Conservation (phyloP, 2,329 filamentous ascomycete species). For the Corinectria fuckeliana region DNA sequence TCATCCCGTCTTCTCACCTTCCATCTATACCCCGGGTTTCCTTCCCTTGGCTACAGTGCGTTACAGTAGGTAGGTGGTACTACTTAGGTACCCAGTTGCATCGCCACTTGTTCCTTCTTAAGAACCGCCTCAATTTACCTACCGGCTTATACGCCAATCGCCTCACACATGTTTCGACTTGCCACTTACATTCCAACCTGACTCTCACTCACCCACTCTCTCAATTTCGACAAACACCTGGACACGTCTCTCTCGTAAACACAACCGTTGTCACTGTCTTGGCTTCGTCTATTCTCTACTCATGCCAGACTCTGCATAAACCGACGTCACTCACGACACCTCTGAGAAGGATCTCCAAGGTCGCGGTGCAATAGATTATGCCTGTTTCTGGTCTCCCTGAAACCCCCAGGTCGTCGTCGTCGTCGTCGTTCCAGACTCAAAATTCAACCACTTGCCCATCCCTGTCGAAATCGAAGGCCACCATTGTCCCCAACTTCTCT, state of each 20-base stretch:
- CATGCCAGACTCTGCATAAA: not conserved
- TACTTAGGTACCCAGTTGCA: too few species aligned
- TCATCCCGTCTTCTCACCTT: not conserved
- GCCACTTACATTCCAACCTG: not conserved
- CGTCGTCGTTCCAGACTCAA: slow-evolving; percentile 12
- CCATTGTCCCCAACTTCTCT: slow-evolving; percentile 30
- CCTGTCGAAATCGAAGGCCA: not conserved
- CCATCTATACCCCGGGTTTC: not conserved
- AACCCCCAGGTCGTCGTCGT: slow-evolving; percentile 4
- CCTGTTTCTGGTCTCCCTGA: not conserved
- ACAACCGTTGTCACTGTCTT: too few species aligned
- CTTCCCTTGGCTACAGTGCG: not conserved
- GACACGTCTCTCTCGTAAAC: too few species aligned
- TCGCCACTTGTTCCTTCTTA: not conserved
- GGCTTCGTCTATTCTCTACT: not conserved
- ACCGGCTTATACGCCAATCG: not conserved
- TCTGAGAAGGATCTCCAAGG: not conserved
- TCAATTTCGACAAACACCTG: not conserved
- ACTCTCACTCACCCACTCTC: not conserved
- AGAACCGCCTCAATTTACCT: not conserved
- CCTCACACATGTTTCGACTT: not conserved
- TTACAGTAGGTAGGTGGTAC: too few species aligned
- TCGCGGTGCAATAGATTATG: slow-evolving; percentile 13
- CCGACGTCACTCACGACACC: not conserved
- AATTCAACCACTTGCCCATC: not conserved